These are phyloP conservation scores for Vitis hybrid DNA, from an alignment of 177 flowering plant species.

Conservation along the genomic window DNA sequence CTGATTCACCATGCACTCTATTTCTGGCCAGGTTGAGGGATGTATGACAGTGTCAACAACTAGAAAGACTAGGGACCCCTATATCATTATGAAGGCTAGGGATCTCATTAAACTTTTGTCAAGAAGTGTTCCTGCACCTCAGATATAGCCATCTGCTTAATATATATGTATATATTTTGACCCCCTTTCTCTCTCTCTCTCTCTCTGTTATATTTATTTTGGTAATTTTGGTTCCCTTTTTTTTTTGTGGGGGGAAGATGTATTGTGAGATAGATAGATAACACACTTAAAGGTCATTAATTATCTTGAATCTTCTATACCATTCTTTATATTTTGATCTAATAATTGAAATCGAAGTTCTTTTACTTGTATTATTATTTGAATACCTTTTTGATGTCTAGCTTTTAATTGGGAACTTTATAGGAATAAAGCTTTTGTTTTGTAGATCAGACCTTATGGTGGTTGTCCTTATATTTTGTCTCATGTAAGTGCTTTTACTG, in stretches of 20 bases:
- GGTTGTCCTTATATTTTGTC: not conserved
- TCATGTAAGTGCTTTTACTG: not conserved
- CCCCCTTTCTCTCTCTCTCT: too few species aligned
- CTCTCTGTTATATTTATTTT: not conserved
- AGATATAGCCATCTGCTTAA: conserved; percentile 39
- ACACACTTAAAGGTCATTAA: not conserved
- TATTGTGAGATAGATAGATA: not conserved
- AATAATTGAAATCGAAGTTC: not conserved
- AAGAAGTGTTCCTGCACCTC: conserved; percentile 96
- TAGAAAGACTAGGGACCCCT: conserved; percentile 86
- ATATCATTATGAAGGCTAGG: conserved; percentile 83
- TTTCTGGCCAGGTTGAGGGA: conserved; percentile 64
- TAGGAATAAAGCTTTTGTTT: not conserved
- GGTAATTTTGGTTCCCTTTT: not conserved
- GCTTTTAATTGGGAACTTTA: not conserved
- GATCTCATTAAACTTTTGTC: conserved; percentile 85
- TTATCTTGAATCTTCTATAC: not conserved
- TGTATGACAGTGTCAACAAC: conserved; percentile 91
- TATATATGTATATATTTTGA: too few species aligned
- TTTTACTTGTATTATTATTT: not conserved
- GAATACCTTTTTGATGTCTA: not conserved
- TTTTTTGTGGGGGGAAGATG: not conserved
- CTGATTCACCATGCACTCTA: not conserved
- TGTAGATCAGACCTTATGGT: not conserved
- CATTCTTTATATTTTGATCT: not conserved